phyloP scores from a whole-genome alignment of 148 eudicot genomes.

The Selenicereus undatus region DNA sequence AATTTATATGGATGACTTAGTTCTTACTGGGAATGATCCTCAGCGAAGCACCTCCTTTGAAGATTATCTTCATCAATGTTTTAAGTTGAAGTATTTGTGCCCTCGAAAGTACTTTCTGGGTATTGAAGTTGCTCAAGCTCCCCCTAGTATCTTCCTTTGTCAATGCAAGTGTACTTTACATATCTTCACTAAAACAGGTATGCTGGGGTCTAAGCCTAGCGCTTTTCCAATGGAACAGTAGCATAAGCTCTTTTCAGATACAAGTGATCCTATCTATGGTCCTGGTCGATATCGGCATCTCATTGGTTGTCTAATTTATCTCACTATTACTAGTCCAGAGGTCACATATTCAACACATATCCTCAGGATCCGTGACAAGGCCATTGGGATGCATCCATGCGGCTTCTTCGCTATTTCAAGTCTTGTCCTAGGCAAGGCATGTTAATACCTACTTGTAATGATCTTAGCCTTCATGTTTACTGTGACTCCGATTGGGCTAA shows the following conservation, averaged over 20 bases:
- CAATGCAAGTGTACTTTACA: not conserved
- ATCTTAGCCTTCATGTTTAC: not conserved
- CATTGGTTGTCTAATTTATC: not conserved
- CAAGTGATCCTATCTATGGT: not conserved
- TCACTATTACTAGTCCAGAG: constrained; percentile 6
- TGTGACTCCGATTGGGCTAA: not conserved
- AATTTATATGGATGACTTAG: not conserved
- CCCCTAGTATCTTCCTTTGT: not conserved
- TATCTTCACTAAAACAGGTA: not conserved
- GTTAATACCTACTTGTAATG: not conserved
- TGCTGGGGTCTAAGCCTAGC: not conserved
- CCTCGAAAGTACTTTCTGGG: not conserved
- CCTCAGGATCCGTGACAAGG: not conserved
- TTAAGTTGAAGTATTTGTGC: not conserved
- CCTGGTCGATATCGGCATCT: not conserved
- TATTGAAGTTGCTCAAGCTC: not conserved
- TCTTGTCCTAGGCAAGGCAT: not conserved
- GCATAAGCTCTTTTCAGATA: not conserved
- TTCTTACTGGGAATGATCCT: not conserved
- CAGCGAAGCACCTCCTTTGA: not conserved
- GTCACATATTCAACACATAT: not conserved
- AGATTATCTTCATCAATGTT: too few species aligned
- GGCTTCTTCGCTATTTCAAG: not conserved
- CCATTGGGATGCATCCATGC: constrained; percentile 14
- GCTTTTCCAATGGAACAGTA: not conserved